Evolutionary conservation across 208 protist genomes (phyloP), one percentile per base, ranked within the genome.

Genomic region (Trypanosoma scelopori): DNA sequence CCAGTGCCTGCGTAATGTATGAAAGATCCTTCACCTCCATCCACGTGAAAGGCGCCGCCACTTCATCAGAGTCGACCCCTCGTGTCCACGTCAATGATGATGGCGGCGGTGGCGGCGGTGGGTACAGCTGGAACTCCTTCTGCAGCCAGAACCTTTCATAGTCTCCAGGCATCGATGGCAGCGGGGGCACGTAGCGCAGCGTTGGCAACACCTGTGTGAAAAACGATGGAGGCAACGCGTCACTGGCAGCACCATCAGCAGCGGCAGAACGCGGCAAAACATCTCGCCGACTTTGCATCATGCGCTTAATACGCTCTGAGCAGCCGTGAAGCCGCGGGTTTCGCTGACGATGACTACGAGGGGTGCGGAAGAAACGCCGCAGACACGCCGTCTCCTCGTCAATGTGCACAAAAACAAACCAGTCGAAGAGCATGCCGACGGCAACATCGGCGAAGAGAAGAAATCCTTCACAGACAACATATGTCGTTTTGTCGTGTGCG

Each of bases 391-490:
- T 80, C 59, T 89, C 84, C 0, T 52, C 30, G 43, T 80, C 80
- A 47, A 70, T 70, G 11, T 53, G 49, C 28, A 89, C 65, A 32
- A 75, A 45, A 50, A 86, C 47, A 42, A 60, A 74, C 12, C 45
- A 62, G 69, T 89, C 84, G 2, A 83, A 70, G 43, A 61, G 13
- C 2, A 57, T 48, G 35, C 55, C 64, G 1, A 69, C 43, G 20
- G 43, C 39, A 59, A 51, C 30, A 56, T 62, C 37, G 20, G 70
- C 74, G 27, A 85, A 79, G 1, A 89, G 63, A 28, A 75, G 52
- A 51, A 85, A 79, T 15, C 82, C 82, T 46, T 89, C 82, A 45
- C 82, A 89, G 20, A 89, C 71, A 18, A 85, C 58, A 41, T 74
- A 82, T 30, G 56, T 25, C 11, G 39, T 70, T 46, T 28, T 11